Percentiles rank a stretch among this genome's conserved stretches.
Conservation (phyloP, 2,329 filamentous ascomycete genomes). For the Macrophomina phaseolina region DNA sequence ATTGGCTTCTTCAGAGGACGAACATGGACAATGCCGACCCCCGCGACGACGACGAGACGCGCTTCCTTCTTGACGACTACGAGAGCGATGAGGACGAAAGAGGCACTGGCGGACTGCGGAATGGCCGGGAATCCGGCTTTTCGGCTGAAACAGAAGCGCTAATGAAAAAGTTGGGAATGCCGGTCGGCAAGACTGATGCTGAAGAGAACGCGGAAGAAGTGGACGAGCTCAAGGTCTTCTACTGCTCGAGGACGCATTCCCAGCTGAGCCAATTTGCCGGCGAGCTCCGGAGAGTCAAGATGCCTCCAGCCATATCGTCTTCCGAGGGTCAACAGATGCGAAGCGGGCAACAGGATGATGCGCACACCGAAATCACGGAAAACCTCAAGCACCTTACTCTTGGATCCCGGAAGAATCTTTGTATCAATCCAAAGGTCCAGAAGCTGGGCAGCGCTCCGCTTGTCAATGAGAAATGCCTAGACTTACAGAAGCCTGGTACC, state of each 20-base stretch:
- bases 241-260: conserved; percentile 91
- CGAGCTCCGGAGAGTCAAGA: conserved; percentile 77
- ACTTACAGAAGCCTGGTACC: conserved; percentile 76
- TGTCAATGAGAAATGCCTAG: conserved; percentile 92
- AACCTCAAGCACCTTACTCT: conserved; percentile 80
- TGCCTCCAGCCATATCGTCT: conserved; percentile 69
- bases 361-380: conserved; percentile 54
- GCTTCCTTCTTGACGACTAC: conserved; percentile 79
- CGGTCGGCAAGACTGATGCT: conserved; percentile 34
- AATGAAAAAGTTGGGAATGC: conserved; percentile 65
- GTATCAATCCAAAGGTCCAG: conserved; percentile 84
- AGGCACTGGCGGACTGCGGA: conserved; percentile 30
- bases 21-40: conserved; percentile 23
- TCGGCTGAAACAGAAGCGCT: conserved; percentile 78
- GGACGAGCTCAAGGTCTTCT: conserved; percentile 83
- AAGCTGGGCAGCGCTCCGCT: conserved; percentile 72
- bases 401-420: conserved; percentile 84
- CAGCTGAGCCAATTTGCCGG: conserved; percentile 87
- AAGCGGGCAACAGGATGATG: conserved; percentile 1
- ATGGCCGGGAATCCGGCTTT: conserved; percentile 54
- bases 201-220: conserved; percentile 59
- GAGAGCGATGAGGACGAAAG: conserved; percentile 65
- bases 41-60: conserved; percentile 57
- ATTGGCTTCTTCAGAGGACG: conserved; percentile 34
- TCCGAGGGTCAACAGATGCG: conserved; percentile 46